A percentile compares a stretch with the other conserved stretches of the same genome.
Evolutionary conservation across 768 basidiomycete genomes (phyloP).

Genomic region (Sutorius australiensis): DNA sequence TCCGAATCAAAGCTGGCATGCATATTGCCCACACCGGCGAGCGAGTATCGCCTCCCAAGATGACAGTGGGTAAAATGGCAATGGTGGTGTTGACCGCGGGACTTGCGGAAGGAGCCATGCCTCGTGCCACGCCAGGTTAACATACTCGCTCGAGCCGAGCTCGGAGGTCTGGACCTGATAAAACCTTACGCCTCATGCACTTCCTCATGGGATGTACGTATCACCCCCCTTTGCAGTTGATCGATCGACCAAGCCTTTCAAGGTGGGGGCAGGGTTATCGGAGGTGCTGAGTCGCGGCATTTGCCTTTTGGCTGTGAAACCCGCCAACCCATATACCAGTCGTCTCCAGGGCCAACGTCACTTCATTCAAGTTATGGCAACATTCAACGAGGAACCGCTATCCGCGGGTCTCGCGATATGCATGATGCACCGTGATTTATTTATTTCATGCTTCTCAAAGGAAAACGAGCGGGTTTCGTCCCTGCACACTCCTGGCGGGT

Average conservation of each 20-base stretch:
- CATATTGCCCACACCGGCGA: neutral
- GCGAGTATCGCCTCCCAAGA: neutral
- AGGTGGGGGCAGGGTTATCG: neutral
- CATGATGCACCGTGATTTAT: neutral
- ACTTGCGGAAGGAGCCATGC: neutral
- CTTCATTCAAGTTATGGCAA: neutral
- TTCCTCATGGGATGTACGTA: constrained; percentile 9
- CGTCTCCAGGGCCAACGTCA: neutral
- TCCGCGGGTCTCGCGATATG: neutral
- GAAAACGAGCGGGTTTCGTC: neutral
- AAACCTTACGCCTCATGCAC: constrained; percentile 6
- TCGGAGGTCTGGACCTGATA: neutral
- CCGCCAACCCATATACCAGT: neutral
- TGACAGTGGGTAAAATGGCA: neutral
- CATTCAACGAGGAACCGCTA: neutral
- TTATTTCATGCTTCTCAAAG: no score
- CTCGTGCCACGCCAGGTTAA: constrained; percentile 13
- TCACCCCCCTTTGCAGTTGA: neutral
- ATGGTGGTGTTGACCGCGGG: no score
- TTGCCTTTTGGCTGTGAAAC: neutral
- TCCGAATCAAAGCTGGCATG: neutral
- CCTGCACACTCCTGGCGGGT: neutral
- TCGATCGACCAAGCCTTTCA: constrained; percentile 6
- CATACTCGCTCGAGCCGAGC: constrained; percentile 10
- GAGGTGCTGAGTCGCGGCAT: neutral